Evolutionary conservation across 2,329 filamentous ascomycete species (phyloP).

Genomic region (Colletotrichum costaricense): DNA sequence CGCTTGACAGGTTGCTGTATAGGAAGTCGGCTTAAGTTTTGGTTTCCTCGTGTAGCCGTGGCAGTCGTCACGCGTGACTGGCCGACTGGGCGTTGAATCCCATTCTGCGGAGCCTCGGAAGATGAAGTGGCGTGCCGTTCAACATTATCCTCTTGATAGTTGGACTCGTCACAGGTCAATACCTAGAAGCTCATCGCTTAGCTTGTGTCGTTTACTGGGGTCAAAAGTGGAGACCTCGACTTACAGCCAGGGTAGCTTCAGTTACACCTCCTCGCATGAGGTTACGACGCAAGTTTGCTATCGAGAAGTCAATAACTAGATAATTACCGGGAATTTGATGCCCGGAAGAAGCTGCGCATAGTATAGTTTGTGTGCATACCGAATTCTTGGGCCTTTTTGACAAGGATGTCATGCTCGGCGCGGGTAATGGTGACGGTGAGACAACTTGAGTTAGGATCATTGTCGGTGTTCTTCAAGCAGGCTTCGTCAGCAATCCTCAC

Average conservation of each 20-base stretch:
- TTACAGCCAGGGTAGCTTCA: slow-evolving; percentile 58
- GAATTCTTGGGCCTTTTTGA: slow-evolving; percentile 64
- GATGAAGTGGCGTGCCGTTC: neutral
- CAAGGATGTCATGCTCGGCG: slow-evolving; percentile 70
- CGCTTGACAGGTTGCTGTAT: neutral
- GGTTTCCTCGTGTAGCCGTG: neutral
- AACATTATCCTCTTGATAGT: slow-evolving; percentile 21
- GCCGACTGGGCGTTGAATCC: neutral
- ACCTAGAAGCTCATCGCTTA: slow-evolving; percentile 19
- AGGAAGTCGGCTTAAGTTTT: neutral
- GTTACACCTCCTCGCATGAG: slow-evolving; percentile 61
- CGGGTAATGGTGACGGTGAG: slow-evolving; percentile 66
- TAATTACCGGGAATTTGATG: neutral
- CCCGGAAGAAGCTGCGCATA: neutral
- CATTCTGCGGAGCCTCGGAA: neutral
- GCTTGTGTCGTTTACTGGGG: neutral
- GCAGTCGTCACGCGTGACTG: neutral
- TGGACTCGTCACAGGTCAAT: slow-evolving; percentile 35
- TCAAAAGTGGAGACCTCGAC: slow-evolving; percentile 37
- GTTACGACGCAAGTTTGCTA: slow-evolving; percentile 60
- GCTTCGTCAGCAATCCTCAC: neutral
- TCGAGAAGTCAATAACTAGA: slow-evolving; percentile 25
- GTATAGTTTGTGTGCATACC: slow-evolving; percentile 52
- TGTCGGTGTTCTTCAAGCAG: slow-evolving; percentile 36
- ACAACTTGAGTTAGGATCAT: slow-evolving; percentile 34